Percentiles rank a stretch among this genome's conserved stretches.
Conservation (phyloP, 345 rosid genomes). For the Toxicodendron radicans region DNA sequence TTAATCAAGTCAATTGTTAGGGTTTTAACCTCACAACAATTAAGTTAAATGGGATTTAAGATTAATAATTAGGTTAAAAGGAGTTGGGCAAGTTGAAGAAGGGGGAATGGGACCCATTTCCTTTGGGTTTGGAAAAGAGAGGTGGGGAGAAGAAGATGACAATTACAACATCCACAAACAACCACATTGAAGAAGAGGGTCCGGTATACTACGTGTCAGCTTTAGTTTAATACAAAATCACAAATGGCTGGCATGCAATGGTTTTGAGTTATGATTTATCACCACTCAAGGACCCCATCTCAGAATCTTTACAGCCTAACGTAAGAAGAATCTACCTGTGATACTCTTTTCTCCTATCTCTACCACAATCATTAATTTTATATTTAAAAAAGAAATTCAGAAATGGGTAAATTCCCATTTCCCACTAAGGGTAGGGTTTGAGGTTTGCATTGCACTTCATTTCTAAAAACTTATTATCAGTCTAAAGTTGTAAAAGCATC, state of each 20-base stretch:
- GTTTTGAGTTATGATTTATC: not conserved
- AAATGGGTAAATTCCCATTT: conserved; percentile 5
- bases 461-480: not conserved
- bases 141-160: conserved; percentile 5
- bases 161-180: conserved; percentile 7
- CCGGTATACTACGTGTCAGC: not conserved
- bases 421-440: conserved; percentile 22
- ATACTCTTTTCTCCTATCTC: conserved; percentile 16
- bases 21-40: no score
- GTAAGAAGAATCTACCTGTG: conserved; percentile 24
- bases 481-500: conserved; percentile 30
- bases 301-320: conserved; percentile 25
- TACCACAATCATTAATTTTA: no score
- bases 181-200: not conserved
- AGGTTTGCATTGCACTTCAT: conserved; percentile 11
- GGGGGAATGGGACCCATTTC: conserved; percentile 15
- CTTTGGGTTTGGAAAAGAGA: conserved; percentile 34
- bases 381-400: no score
- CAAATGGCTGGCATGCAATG: conserved; percentile 34
- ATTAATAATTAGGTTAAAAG: not conserved
- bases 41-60: no score
- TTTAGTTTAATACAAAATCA: conserved; percentile 3
- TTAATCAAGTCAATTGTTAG: no score
- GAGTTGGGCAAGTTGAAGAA: not conserved
- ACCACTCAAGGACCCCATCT: conserved; percentile 1